A percentile compares a stretch with the other conserved stretches of the same genome.
These are phyloP conservation scores for Dictyostelium intermedium DNA, from an alignment of 78 protist species.

Conservation along the genomic window DNA sequence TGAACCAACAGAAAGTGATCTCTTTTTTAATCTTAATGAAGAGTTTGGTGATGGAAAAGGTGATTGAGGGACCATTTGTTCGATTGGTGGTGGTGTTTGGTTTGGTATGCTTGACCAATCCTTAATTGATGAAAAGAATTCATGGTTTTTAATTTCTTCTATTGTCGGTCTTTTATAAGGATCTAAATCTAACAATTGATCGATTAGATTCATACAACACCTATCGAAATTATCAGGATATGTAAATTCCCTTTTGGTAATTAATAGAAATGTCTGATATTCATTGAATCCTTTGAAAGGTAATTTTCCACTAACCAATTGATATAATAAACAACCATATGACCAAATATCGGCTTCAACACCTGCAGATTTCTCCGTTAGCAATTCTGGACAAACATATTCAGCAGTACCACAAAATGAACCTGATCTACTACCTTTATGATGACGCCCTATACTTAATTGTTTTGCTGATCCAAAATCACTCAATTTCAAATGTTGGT, in stretches of 20 bases:
- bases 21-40: constrained; percentile 4
- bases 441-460: constrained; percentile 9
- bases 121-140: constrained; percentile 78
- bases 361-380: constrained; percentile 67
- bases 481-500: constrained; percentile 77
- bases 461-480: constrained; percentile 85
- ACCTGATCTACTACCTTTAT: constrained; percentile 19
- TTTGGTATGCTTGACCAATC: constrained; percentile 43
- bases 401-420: constrained; percentile 87
- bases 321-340: constrained; percentile 92
- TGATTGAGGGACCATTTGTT: constrained; percentile 40
- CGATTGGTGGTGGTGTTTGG: constrained; percentile 64
- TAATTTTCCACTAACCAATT: constrained; percentile 84
- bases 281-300: constrained; percentile 85
- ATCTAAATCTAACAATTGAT: constrained; percentile 37
- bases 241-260: constrained; percentile 39
- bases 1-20: constrained; percentile 26
- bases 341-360: constrained; percentile 93
- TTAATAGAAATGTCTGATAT: constrained; percentile 87
- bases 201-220: constrained; percentile 79
- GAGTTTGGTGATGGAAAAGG: constrained; percentile 18
- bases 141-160: constrained; percentile 74
- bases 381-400: constrained; percentile 94
- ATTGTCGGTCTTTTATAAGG: constrained; percentile 56
- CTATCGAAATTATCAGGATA: constrained; percentile 86